These are phyloP conservation scores for Candida pseudoglaebosa DNA, from an alignment of 805 yeast genomes.

Conservation along the genomic window DNA sequence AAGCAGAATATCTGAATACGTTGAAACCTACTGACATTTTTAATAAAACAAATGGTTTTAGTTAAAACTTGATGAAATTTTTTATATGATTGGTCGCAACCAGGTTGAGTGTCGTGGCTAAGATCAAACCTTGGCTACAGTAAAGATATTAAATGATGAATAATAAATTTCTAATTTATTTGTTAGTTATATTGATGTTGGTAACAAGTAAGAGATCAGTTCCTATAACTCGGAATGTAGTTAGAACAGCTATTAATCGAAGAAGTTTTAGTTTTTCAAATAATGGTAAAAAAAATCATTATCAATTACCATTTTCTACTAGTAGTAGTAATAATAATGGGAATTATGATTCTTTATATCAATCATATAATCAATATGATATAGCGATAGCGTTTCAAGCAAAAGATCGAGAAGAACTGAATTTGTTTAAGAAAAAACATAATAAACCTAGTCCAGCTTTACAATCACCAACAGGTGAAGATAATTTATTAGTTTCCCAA, in stretches of 20 bases:
- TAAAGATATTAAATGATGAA: too few relatives aligned
- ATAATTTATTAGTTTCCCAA: slow-evolving; percentile 53
- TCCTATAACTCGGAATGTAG: slow-evolving; percentile 7
- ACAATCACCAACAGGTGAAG: slow-evolving; percentile 66
- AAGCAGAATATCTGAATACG: slow-evolving; percentile 90
- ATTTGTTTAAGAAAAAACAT: slow-evolving; percentile 32
- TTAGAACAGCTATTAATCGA: slow-evolving; percentile 9
- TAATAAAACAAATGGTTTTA: too few relatives aligned
- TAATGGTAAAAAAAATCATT: background rate
- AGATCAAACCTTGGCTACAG: too few relatives aligned
- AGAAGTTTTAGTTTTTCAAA: slow-evolving; percentile 21
- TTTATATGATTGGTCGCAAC: slow-evolving; percentile 1
- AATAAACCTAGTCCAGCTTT: slow-evolving; percentile 32
- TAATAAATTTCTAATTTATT: background rate
- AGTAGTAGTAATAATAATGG: slow-evolving; percentile 11
- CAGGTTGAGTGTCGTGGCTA: background rate
- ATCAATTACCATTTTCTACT: slow-evolving; percentile 12
- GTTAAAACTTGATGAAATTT: background rate
- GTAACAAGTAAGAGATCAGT: background rate
- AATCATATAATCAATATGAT: slow-evolving; percentile 38
- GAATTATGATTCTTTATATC: slow-evolving; percentile 16
- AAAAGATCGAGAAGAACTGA: slow-evolving; percentile 57
- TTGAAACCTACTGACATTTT: slow-evolving; percentile 41
- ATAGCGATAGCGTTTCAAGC: slow-evolving; percentile 73
- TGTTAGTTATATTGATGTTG: background rate